Evolutionary conservation across 2,329 filamentous ascomycete genomes (phyloP), one percentile per base, ranked within the genome.

Genomic region (Alternaria atra): DNA sequence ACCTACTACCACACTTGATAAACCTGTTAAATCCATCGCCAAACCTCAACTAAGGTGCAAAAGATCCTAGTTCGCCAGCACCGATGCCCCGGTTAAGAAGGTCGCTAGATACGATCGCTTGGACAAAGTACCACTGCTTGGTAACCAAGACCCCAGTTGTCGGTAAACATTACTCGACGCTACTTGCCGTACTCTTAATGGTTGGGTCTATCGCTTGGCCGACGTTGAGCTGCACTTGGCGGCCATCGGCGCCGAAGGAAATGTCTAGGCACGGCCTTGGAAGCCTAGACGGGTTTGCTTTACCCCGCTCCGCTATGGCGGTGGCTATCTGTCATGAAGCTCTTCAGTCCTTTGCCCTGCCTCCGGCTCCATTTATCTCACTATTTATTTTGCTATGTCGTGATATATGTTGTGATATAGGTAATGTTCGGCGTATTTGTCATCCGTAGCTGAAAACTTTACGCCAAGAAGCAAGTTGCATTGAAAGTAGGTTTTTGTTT

Each of bases 171-270:
- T 42, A 40, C 23, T 13, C 39, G 34, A 50, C 57, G 57, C 30
- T 40, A 46, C 46, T 25, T 27, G 23, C 25, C 23, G 35, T 13
- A 44, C 23, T 40, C 15, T 12, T 5, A 55, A 50, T 59, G 56
- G 56, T 25, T 50, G 56, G 42, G 48, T n/a, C 32, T 51, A 48
- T 47, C 53, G 35, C 65, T 68, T 68, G 65, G 65, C 67, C 52
- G 52, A 60, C 60, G 65, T 60, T 64, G 34, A 62, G 60, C 60
- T 39, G 44, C 34, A 54, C 60, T 70, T 70, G 66, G 66, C 65
- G 52, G 56, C 12, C 50, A 23, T 55, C 57, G 50, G 50, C 53
- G 53, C 40, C 34, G 20, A 51, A 46, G 58, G 42, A 43, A 17
- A 50, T 20, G 46, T 46, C 61, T 63, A 44, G 61, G 61, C 60